Evolutionary conservation across 106 monocot genomes (phyloP), one percentile per base, ranked within the genome.

Genomic region (Apostasia ramifera): DNA sequence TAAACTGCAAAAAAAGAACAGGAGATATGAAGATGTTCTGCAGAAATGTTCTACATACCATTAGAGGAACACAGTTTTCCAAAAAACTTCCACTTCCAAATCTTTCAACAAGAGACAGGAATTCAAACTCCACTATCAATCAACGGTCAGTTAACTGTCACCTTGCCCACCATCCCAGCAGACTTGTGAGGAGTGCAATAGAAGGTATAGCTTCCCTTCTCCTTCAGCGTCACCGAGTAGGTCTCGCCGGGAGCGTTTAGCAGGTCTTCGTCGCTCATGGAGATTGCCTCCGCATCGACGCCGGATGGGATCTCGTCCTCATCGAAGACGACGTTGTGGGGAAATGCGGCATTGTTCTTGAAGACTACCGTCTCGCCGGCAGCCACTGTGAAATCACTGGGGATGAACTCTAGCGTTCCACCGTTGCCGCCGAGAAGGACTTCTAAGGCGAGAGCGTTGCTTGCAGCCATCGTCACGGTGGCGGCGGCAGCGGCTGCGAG

Each of bases 291-390:
- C 5, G 51, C 86, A 26, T 89, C 70, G 1, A 97, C 97, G 1
- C 97, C 97, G 9, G 81, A 1, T 4, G 97, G 92, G 3, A 97
- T 58, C 79, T 79, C 92, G 56, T 92, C 97, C 73, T 86, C 86
- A 57, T 92, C 86, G 70, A 97, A 97, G 42, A 97, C 73, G 1
- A 97, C 81, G 75, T 97, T 97, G 89, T 97, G 97, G 0, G 89
- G 97, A 81, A 81, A 97, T 12, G 86, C 97, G 0, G 97, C 89
- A 73, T 97, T 92, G 92, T 97, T 97, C 81, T 82, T 92, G 82
- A 97, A 97, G 42, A 74, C 66, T 6, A 97, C 89, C 56, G 38
- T 70, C 59, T 97, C 97, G 1, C 92, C 97, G 0, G 92, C 3
- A 0, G 80, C 8, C 3, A 92, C 79, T 11, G 72, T 61, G 70